Evolutionary conservation across 768 basidiomycete genomes (phyloP), one percentile per base, ranked within the genome.

Genomic region (Lentinula sp.): DNA sequence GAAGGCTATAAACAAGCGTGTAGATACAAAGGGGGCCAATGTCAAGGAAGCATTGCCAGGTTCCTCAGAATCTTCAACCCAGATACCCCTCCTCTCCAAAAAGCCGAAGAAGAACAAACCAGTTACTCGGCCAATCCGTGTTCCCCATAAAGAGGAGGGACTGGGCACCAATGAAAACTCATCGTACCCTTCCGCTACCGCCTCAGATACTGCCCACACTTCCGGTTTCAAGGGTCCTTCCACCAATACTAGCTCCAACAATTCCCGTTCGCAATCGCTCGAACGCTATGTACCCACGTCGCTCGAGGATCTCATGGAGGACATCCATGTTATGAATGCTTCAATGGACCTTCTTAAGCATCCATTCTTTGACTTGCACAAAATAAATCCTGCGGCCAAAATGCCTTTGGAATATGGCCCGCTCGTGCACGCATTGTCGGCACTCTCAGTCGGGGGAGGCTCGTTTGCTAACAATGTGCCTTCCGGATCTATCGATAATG

Each of bases 401-500:
- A 86, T 91, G 79, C 90, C 91, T 12, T 73, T 93, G 48, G 90
- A 92, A 65, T 94, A 94, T 66, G 90, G 87, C 1, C 91, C 92
- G 36, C 75, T 94, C 51, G 91, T 93, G 1, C 90, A 93, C 67
- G 92, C 93, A 0, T 73, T 94, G 32, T 93, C 93, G 7, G 90
- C 92, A 12, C 76, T 94, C 39, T 93, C 93, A 1, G 89, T 91
- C 13, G 90, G 90, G 2, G 89, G 91, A 9, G 89, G 90, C 8
- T 91, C 90, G 6, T 93, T 93, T 67, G 86, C 90, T 41, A 87
- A 85, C 64, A 90, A 85, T 66, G 86, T 92, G 77, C 90, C 92
- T 15, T 86, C 90, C 6, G 89, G 90, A 10, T 90, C 91, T n/a
- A 92, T 93, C 68, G 92, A 94, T 70, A 90, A 91, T 36, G 91